phyloP scores from a whole-genome alignment of 768 basidiomycete genomes.

The Russula vinacea region DNA sequence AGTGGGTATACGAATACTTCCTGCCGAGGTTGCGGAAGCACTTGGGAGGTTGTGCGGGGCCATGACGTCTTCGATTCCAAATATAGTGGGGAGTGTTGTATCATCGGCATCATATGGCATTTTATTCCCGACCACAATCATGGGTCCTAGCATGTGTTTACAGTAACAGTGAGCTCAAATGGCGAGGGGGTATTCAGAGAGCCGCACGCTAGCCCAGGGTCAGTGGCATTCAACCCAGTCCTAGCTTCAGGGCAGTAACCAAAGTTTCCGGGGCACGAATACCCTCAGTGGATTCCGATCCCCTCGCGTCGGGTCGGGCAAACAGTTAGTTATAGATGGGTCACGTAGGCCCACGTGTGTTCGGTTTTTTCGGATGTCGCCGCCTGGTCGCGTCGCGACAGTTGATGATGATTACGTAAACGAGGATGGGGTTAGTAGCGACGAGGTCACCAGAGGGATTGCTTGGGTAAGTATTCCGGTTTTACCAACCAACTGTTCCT shows the following conservation, averaged over 20 bases:
- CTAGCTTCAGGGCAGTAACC: not conserved
- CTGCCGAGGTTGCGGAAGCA: not conserved
- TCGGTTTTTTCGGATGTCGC: not conserved
- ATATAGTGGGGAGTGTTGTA: not conserved
- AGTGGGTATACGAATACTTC: not conserved
- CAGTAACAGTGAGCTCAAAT: too few species aligned
- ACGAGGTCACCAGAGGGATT: not conserved
- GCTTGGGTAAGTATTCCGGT: too few species aligned
- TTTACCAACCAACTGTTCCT: not conserved
- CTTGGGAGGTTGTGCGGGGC: not conserved
- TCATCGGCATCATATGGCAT: not conserved
- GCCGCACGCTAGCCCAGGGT: too few species aligned
- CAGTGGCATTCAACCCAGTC: not conserved
- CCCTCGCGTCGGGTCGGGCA: not conserved
- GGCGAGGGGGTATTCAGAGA: too few species aligned
- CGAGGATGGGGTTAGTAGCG: not conserved
- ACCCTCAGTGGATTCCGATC: not conserved
- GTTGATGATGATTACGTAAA: constrained; percentile 12
- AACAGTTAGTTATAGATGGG: too few species aligned
- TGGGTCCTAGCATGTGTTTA: not conserved
- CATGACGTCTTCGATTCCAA: not conserved
- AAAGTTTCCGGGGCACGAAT: too few species aligned
- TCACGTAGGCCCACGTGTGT: too few species aligned
- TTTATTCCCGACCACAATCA: too few species aligned
- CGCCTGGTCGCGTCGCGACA: too few species aligned